These are phyloP conservation scores for Cyclotella cryptica DNA, from an alignment of 108 stramenopile genomes.

Conservation along the genomic window DNA sequence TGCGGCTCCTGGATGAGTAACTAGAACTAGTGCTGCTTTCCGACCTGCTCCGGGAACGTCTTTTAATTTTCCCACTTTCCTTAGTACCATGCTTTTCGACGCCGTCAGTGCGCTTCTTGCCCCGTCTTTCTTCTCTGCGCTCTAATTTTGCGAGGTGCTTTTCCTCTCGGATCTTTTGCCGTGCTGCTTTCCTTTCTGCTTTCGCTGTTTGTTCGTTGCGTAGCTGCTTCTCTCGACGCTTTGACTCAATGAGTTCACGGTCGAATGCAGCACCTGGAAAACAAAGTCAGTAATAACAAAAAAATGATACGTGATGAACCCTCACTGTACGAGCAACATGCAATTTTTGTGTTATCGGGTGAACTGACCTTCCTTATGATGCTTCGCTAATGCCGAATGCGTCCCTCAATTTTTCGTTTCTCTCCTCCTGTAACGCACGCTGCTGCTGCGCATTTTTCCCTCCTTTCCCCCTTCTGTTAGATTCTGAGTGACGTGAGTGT, in stretches of 20 bases:
- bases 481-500: background rate
- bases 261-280: constrained; percentile 77
- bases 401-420: constrained; percentile 67
- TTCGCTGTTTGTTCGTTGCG: constrained; percentile 57
- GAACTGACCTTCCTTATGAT: constrained; percentile 64
- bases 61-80: background rate
- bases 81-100: constrained; percentile 30
- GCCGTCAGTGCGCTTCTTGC: constrained; percentile 29
- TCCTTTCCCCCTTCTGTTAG: constrained; percentile 10
- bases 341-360: background rate
- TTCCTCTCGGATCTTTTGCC: constrained; percentile 51
- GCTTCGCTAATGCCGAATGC: constrained; percentile 70
- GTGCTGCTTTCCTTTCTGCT: constrained; percentile 53
- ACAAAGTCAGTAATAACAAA: background rate
- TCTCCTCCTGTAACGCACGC: constrained; percentile 35
- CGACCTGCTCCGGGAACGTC: constrained; percentile 37
- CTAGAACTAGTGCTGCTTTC: constrained; percentile 40
- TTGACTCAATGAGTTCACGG: constrained; percentile 72
- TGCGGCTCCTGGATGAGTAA: constrained; percentile 26
- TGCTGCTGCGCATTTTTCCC: constrained; percentile 52
- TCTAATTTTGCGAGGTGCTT: constrained; percentile 37
- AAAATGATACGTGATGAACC: background rate
- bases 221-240: constrained; percentile 56
- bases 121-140: constrained; percentile 25
- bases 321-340: background rate